A percentile compares a stretch with the other conserved stretches of the same genome.
Evolutionary conservation across 2,329 filamentous ascomycete genomes (phyloP).

Genomic region (Alternaria viburni): DNA sequence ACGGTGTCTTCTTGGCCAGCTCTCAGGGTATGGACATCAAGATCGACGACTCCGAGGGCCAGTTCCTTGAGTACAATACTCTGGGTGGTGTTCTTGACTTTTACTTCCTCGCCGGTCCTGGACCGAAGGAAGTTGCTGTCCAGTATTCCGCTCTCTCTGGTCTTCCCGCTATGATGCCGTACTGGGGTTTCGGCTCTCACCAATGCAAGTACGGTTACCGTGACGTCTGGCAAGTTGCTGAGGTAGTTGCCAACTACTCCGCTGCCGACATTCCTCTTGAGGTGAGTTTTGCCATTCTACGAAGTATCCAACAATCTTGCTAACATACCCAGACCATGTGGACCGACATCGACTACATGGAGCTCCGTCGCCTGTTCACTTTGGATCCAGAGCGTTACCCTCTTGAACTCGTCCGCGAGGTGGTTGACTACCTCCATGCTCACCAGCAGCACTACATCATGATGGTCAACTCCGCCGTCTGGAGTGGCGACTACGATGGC

Average conservation of each 20-base stretch:
- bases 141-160: conserved; percentile 58
- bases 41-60: conserved; percentile 68
- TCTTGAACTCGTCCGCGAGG: conserved; percentile 64
- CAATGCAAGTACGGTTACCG: conserved; percentile 58
- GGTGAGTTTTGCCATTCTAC: too few relatives aligned
- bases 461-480: conserved; percentile 77
- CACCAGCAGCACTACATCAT: conserved; percentile 74
- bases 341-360: conserved; percentile 77
- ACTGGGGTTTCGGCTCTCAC: conserved; percentile 60
- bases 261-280: conserved; percentile 63
- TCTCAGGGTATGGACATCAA: conserved; percentile 71
- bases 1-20: conserved; percentile 46
- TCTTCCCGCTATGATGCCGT: conserved; percentile 56
- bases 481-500: conserved; percentile 54
- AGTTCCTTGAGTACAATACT: conserved; percentile 80
- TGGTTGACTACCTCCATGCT: conserved; percentile 70
- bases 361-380: conserved; percentile 64
- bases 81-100: conserved; percentile 79
- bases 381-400: conserved; percentile 70
- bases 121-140: conserved; percentile 54
- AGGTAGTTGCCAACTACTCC: conserved; percentile 72
- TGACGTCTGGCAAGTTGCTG: conserved; percentile 68
- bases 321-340: conserved; percentile 66
- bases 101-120: conserved; percentile 59
- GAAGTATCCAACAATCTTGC: too few relatives aligned